Evolutionary conservation across 2,329 filamentous ascomycete species (phyloP).

Genomic region (Davidsoniella virescens): DNA sequence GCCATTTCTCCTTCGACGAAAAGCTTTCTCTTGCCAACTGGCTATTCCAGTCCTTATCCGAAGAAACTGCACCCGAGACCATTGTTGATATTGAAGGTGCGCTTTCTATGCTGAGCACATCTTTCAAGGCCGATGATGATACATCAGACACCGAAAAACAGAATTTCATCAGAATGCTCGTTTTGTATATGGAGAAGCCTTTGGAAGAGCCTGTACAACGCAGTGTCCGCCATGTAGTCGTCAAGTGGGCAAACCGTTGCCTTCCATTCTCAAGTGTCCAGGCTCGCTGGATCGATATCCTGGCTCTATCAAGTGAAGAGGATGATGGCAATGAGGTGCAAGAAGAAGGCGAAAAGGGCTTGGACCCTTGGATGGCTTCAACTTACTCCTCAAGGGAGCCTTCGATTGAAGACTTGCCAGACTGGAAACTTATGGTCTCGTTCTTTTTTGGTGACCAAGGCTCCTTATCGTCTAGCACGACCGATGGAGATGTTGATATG

Average conservation of each 20-base stretch:
- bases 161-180: constrained; percentile 37
- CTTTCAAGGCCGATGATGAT: constrained; percentile 23
- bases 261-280: constrained; percentile 63
- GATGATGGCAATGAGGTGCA: constrained; percentile 48
- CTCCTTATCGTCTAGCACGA: not conserved
- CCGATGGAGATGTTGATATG: constrained; percentile 21
- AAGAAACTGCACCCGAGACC: constrained; percentile 60
- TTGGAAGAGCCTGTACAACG: constrained; percentile 38
- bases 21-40: constrained; percentile 45
- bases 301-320: constrained; percentile 60
- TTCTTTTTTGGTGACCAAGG: constrained; percentile 28
- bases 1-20: constrained; percentile 38
- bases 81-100: constrained; percentile 82
- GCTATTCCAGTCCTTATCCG: constrained; percentile 69
- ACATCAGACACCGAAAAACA: constrained; percentile 2
- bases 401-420: constrained; percentile 22
- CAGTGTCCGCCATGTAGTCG: constrained; percentile 64
- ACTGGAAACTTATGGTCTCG: constrained; percentile 34
- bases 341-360: constrained; percentile 77
- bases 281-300: constrained; percentile 75
- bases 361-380: constrained; percentile 48
- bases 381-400: constrained; percentile 27
- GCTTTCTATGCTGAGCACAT: constrained; percentile 50
- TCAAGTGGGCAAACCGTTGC: constrained; percentile 82
- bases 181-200: constrained; percentile 47